Evolutionary conservation across 1,139 yeast species (phyloP).

Genomic region (Yamadazyma oceani): DNA sequence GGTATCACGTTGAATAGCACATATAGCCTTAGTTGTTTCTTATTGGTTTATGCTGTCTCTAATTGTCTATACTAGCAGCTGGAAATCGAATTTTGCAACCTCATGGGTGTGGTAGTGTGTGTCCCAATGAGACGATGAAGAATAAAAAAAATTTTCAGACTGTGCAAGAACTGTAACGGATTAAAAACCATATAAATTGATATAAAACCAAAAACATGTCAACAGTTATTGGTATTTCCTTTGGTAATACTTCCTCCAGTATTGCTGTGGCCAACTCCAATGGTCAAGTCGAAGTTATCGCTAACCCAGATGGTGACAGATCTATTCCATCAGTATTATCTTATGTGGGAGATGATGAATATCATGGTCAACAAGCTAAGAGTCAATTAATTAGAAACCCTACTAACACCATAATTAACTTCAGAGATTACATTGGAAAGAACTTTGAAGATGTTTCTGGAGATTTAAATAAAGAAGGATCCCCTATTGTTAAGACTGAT

Average conservation of each 20-base stretch:
- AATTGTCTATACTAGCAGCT: too few relatives aligned
- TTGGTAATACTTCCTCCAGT: conserved; percentile 95
- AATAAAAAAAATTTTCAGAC: conserved; percentile 9
- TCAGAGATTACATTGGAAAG: conserved; percentile 90
- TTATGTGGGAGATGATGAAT: conserved; percentile 91
- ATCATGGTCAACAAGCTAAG: conserved; percentile 95
- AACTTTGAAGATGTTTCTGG: conserved; percentile 68
- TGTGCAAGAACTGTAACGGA: background rate
- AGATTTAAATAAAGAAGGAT: conserved; percentile 64
- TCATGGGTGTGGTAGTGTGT: too few relatives aligned
- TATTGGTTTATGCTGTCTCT: too few relatives aligned
- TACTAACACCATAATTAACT: conserved; percentile 80
- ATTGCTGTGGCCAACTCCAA: conserved; percentile 87
- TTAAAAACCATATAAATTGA: background rate
- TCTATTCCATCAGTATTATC: conserved; percentile 91
- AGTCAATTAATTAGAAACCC: conserved; percentile 93
- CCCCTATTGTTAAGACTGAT: conserved; percentile 66
- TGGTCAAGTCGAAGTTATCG: conserved; percentile 94
- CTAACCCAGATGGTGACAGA: conserved; percentile 99
- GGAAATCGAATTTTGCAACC: too few relatives aligned
- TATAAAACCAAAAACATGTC: conserved; percentile 20
- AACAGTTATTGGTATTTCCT: conserved; percentile 88
- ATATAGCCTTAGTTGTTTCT: too few relatives aligned
- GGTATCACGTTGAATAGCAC: too few relatives aligned
- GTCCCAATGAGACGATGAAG: too few relatives aligned